Evolutionary conservation across 495 filamentous ascomycete species (phyloP).

Genomic region (Clohesyomyces aquaticus): DNA sequence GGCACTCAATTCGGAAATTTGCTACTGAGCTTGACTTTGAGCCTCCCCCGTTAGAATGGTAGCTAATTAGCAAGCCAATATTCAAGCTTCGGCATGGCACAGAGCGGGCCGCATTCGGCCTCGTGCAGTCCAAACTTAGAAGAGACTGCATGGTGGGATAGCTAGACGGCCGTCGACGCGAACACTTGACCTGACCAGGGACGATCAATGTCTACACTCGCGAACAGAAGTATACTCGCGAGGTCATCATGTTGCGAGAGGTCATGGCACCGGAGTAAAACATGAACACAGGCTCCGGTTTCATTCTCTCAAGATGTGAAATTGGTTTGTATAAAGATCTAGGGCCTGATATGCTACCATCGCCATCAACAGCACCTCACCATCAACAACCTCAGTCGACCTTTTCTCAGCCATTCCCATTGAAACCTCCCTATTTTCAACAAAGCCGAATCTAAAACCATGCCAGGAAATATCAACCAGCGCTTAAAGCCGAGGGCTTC

Average conservation of each 20-base stretch:
- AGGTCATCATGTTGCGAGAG: not conserved
- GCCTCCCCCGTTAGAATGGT: not conserved
- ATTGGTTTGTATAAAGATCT: not conserved
- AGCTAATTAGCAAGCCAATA: not conserved
- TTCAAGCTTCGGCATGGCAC: not conserved
- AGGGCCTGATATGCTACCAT: not conserved
- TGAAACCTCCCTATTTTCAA: not conserved
- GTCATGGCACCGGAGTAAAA: not conserved
- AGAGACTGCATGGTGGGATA: not conserved
- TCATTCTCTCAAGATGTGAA: not conserved
- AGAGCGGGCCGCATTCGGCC: not conserved
- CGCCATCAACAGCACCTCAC: not conserved
- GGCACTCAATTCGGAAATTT: slow-evolving; percentile 1
- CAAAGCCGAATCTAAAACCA: not conserved
- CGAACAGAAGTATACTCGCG: not conserved
- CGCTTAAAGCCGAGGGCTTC: not conserved
- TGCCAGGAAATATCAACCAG: not conserved
- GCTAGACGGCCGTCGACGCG: not conserved
- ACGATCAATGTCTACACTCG: not conserved
- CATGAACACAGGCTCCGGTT: not conserved
- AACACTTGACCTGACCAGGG: not conserved
- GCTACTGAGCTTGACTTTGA: slow-evolving; percentile 3
- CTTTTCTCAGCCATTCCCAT: slow-evolving; percentile 8
- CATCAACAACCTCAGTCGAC: not conserved
- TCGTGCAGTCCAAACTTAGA: not conserved